Conservation (phyloP, 768 basidiomycete species). For the Agaricus sinodeliciosus region DNA sequence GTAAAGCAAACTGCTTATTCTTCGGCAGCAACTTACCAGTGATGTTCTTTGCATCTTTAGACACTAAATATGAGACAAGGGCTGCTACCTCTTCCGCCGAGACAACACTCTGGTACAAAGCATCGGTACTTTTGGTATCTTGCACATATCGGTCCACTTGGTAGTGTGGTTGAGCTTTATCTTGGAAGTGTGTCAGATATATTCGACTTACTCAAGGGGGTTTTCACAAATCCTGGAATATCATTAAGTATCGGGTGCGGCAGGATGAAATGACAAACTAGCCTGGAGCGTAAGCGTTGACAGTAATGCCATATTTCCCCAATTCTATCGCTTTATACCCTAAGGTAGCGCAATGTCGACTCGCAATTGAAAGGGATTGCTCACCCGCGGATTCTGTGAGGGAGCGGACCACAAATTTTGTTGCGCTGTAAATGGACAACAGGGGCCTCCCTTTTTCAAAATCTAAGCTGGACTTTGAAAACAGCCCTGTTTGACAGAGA, state of each 20-base stretch:
- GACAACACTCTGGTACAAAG: conserved; percentile 2
- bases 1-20: too few relatives aligned
- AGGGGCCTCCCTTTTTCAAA: background rate
- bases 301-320: conserved; percentile 30
- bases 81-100: conserved; percentile 13
- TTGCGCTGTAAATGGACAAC: conserved; percentile 22
- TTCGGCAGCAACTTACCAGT: conserved; percentile 10
- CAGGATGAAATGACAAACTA: background rate
- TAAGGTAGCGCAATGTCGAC: background rate
- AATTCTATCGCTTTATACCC: conserved; percentile 26
- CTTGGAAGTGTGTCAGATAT: background rate
- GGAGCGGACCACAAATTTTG: conserved; percentile 35
- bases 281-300: conserved; percentile 36
- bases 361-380: too few relatives aligned
- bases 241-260: background rate
- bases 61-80: conserved; percentile 17
- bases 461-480: background rate
- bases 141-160: conserved; percentile 6
- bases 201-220: background rate
- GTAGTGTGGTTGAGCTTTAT: background rate
- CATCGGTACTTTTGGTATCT: conserved; percentile 20
- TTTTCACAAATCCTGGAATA: background rate
- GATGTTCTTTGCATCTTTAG: conserved; percentile 14
- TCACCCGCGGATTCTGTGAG: conserved; percentile 33
- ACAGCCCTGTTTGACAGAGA: background rate